phyloP scores from a whole-genome alignment of 176 grass and related monocot genomes.

The Zoysia japonica region DNA sequence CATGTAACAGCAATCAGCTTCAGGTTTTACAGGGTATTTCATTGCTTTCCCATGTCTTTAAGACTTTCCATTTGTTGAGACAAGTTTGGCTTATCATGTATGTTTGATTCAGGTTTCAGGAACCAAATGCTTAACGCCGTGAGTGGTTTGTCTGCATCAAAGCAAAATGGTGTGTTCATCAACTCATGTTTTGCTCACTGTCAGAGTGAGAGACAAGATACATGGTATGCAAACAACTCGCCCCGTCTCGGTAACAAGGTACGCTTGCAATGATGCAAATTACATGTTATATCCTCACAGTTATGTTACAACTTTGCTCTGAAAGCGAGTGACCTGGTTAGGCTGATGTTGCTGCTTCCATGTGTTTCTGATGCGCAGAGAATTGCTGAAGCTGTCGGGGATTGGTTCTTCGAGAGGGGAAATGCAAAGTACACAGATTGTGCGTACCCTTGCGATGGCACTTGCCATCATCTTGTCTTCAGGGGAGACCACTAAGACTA shows the following conservation, averaged over 20 bases:
- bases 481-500: constrained; percentile 39
- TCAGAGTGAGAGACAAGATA: constrained; percentile 88
- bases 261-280: background rate
- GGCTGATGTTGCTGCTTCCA: background rate
- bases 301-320: background rate
- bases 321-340: too few species aligned
- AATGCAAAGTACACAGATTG: constrained; percentile 72
- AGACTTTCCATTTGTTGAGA: background rate
- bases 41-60: background rate
- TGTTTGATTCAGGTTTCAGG: constrained; percentile 68
- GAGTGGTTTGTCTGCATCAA: constrained; percentile 59
- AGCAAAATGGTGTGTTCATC: constrained; percentile 81
- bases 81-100: constrained; percentile 2
- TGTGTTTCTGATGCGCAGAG: constrained; percentile 42
- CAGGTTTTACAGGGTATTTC: constrained; percentile 76
- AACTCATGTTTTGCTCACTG: constrained; percentile 99
- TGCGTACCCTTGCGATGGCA: constrained; percentile 81
- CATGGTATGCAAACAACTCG: constrained; percentile 76
- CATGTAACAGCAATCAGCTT: constrained; percentile 70
- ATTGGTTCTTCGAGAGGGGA: constrained; percentile 74
- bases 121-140: constrained; percentile 82
- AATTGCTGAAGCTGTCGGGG: constrained; percentile 79
- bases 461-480: constrained; percentile 83
- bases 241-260: constrained; percentile 87
- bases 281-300: background rate